Base-by-base conservation (phyloP, 129 eudicot genomes). In the Mikania micrantha region DNA sequence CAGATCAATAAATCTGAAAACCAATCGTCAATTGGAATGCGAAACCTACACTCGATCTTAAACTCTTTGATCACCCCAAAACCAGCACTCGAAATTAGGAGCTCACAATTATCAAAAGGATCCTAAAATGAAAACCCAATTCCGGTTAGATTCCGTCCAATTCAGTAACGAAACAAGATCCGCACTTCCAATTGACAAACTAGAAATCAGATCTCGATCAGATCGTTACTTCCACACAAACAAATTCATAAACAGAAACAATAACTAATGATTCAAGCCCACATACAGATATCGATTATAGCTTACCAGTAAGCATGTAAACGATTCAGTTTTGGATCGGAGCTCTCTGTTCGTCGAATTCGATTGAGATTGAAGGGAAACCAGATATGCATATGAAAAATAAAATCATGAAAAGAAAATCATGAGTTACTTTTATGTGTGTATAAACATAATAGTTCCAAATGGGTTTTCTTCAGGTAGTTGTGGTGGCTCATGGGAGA, bases 201-300 rank as follows among this genome's bases (percentile, higher is more conserved):
- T 12, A 20, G 7, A 39, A 39, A 22, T 40, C 24, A 64, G 13
- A 10, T 2, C 36, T 25, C 7, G 36, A 64, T 42, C 56, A 24
- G 21, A 40, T 64, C 36, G 11, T 64, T 31, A 64, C 22, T 41
- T 63, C 40, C 69, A 64, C 31, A 64, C 69, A 64, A 15, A 13
- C 52, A 40, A 64, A 62, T 13, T 22, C 31, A 12, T 22, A 24
- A 40, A 11, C 36, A 9, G 21, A 64, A 64, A 41, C 39, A 40
- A 27, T 41, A 1, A 7, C 13, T 21, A 17, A 17, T 7, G 13
- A 41, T 64, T 7, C 21, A 24, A 64, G 13, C 35, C 24, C 9
- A 13, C 3, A 40, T 3, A 40, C 20, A 5, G 54, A 64, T 40
- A 13, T 16, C 24, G 8, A 64, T 64, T 8, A 64, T 22, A 5